Evolutionary conservation across 805 yeast genomes (phyloP).

Genomic region (Debaryomyces tyrocola): DNA sequence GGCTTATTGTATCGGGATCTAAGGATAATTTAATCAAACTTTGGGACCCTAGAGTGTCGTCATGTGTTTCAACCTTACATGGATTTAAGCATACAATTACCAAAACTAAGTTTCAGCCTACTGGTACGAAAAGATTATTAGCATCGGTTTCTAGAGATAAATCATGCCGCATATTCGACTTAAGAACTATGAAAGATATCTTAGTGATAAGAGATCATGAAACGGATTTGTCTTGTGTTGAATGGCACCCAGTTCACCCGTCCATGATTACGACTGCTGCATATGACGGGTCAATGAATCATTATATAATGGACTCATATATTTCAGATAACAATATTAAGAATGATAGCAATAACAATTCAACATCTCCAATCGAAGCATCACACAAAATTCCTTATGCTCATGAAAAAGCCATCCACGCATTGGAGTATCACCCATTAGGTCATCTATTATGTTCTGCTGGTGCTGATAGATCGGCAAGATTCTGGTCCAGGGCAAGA

Average conservation of each 20-base stretch:
- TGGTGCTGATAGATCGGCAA: slow-evolving; percentile 86
- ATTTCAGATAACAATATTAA: slow-evolving; percentile 32
- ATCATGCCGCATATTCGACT: slow-evolving; percentile 83
- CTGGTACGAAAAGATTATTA: slow-evolving; percentile 66
- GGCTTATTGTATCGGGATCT: slow-evolving; percentile 88
- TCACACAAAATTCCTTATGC: slow-evolving; percentile 80
- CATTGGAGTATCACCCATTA: slow-evolving; percentile 88
- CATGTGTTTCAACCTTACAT: slow-evolving; percentile 75
- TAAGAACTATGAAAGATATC: slow-evolving; percentile 79
- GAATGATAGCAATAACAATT: slow-evolving; percentile 15
- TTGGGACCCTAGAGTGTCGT: slow-evolving; percentile 91
- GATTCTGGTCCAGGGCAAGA: slow-evolving; percentile 93
- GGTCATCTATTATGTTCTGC: slow-evolving; percentile 93
- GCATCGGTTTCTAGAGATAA: slow-evolving; percentile 90
- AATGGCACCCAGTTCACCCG: slow-evolving; percentile 93
- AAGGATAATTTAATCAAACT: slow-evolving; percentile 90
- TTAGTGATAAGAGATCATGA: slow-evolving; percentile 75
- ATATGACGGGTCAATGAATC: slow-evolving; percentile 83
- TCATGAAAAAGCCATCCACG: slow-evolving; percentile 89
- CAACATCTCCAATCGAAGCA: slow-evolving; percentile 36
- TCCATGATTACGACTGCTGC: slow-evolving; percentile 80
- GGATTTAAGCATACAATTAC: slow-evolving; percentile 95
- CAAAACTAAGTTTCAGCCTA: slow-evolving; percentile 80
- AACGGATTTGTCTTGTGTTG: slow-evolving; percentile 77
- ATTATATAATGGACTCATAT: slow-evolving; percentile 62